Conservation (phyloP, 805 yeast species). For the Yamadazyma paraphyllophila region DNA sequence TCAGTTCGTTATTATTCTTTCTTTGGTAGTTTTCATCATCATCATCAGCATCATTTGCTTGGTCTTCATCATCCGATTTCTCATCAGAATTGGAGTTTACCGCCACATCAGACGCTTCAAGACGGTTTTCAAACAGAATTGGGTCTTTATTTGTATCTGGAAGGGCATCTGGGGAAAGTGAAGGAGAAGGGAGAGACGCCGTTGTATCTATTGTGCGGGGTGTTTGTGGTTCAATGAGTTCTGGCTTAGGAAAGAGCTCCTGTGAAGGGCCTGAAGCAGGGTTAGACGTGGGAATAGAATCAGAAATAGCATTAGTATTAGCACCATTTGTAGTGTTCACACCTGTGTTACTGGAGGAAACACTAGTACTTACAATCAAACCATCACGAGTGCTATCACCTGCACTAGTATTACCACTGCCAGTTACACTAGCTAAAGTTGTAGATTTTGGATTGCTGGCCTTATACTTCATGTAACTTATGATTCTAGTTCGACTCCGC, state of each 20-base stretch:
- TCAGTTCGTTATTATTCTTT: constrained; percentile 1
- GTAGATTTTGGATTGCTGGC: constrained; percentile 39
- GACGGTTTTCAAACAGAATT: not conserved
- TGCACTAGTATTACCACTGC: constrained; percentile 1
- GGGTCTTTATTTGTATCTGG: not conserved
- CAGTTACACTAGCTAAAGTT: constrained; percentile 6
- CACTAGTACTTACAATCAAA: too few relatives aligned
- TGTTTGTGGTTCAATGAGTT: not conserved
- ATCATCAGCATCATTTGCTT: constrained; percentile 1
- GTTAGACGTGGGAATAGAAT: not conserved
- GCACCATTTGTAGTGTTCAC: not conserved
- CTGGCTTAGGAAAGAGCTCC: not conserved
- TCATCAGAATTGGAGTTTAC: not conserved
- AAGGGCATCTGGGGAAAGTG: constrained; percentile 4
- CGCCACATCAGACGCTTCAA: not conserved
- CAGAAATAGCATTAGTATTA: not conserved
- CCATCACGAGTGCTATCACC: too few relatives aligned
- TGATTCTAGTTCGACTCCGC: constrained; percentile 57
- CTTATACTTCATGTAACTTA: constrained; percentile 63
- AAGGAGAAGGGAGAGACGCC: constrained; percentile 6
- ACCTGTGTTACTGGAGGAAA: not conserved
- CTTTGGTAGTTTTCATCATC: constrained; percentile 8
- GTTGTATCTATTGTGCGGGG: not conserved
- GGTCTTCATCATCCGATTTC: constrained; percentile 7
- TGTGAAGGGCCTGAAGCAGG: not conserved